Evolutionary conservation across 257 asterid genomes (phyloP).

Genomic region (Salvia miltiorrhiza): DNA sequence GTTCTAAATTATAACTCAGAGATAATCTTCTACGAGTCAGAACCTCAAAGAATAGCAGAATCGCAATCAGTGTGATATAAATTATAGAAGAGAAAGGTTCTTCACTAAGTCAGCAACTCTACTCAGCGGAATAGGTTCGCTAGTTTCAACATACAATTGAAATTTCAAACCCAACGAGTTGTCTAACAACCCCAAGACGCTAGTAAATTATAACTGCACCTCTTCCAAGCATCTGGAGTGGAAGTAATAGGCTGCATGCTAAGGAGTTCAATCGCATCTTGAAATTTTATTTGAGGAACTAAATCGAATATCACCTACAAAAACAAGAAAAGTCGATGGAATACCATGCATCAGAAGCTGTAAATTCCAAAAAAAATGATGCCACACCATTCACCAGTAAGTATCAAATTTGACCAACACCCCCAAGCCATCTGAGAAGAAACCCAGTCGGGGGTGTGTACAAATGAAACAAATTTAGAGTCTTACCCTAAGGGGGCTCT

Average conservation of each 20-base stretch:
- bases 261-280: constrained; percentile 87
- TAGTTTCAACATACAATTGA: background rate
- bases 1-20: constrained; percentile 6
- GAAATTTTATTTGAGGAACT: constrained; percentile 87
- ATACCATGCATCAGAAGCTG: constrained; percentile 14
- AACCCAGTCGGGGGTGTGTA: constrained; percentile 19
- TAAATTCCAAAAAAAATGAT: constrained; percentile 11
- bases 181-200: background rate
- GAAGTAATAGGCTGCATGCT: constrained; percentile 99
- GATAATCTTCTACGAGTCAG: background rate
- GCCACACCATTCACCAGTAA: constrained; percentile 10
- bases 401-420: constrained; percentile 16
- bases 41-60: background rate
- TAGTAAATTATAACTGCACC: constrained; percentile 41
- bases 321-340: constrained; percentile 19
- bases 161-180: constrained; percentile 5
- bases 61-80: background rate
- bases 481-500: constrained; percentile 95
- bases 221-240: constrained; percentile 89
- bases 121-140: constrained; percentile 1
- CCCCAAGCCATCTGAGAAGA: constrained; percentile 14
- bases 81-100: background rate
- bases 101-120: constrained; percentile 15
- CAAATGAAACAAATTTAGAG: constrained; percentile 11
- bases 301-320: constrained; percentile 88